Evolutionary conservation across 2,329 filamentous ascomycete genomes (phyloP).

Genomic region (Colletotrichum siamense): DNA sequence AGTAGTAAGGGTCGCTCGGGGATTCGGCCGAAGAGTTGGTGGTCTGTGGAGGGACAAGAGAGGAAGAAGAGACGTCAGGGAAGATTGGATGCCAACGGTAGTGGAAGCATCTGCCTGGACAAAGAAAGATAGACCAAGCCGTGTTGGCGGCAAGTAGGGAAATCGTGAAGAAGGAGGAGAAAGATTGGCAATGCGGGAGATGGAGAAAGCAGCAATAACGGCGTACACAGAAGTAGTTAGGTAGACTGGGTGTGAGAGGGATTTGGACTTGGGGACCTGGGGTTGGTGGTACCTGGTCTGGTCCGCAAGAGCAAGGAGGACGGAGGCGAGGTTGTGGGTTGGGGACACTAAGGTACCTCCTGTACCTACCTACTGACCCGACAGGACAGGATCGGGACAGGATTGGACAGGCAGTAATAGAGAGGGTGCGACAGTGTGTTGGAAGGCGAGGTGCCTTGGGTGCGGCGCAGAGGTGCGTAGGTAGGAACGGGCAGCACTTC

Average conservation of each 20-base stretch:
- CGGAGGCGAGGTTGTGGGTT: conserved; percentile 19
- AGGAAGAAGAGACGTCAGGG: conserved; percentile 7
- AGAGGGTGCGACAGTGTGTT: not conserved
- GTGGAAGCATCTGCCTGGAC: conserved; percentile 20
- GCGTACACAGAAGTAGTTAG: not conserved
- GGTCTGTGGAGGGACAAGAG: conserved; percentile 13
- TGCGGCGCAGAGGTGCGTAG: not conserved
- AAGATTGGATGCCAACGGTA: conserved; percentile 1
- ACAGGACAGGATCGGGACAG: not conserved
- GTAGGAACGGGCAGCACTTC: not conserved
- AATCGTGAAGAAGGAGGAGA: not conserved
- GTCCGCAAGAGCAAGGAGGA: conserved; percentile 5
- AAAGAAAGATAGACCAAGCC: not conserved
- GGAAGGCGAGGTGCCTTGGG: not conserved
- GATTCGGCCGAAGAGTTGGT: conserved; percentile 17
- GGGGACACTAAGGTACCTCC: not conserved
- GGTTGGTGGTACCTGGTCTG: conserved; percentile 27
- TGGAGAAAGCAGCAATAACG: conserved; percentile 11
- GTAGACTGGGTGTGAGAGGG: not conserved
- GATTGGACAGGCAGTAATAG: conserved; percentile 4
- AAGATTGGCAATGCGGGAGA: not conserved
- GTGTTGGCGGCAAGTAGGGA: conserved; percentile 4
- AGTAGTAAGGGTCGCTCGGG: conserved; percentile 16
- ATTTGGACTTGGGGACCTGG: conserved; percentile 25
- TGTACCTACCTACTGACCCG: not conserved